Percentiles rank a stretch among this genome's conserved stretches.
These are phyloP conservation scores for Alternaria conjuncta DNA, from an alignment of 2,329 filamentous ascomycete genomes.

Conservation along the genomic window DNA sequence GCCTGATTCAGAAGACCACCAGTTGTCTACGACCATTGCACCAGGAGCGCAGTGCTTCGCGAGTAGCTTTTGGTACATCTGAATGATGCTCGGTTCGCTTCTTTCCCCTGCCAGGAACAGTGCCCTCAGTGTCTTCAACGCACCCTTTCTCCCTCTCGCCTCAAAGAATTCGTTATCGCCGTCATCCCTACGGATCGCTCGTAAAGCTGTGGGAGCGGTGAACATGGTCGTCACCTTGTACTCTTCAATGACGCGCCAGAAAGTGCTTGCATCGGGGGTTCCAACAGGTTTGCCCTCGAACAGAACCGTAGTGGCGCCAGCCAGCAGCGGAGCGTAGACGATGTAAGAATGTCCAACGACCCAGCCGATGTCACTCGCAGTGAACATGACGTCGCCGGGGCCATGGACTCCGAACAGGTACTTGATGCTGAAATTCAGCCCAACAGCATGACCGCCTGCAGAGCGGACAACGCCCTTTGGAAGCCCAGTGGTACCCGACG, in stretches of 20 bases:
- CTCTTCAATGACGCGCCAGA: conserved; percentile 86
- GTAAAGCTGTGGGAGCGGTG: conserved; percentile 85
- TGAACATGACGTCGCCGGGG: conserved; percentile 82
- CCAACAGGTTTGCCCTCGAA: conserved; percentile 96
- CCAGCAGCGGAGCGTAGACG: conserved; percentile 83
- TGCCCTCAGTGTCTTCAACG: conserved; percentile 72
- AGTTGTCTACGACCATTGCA: conserved; percentile 72
- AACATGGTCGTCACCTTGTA: conserved; percentile 81
- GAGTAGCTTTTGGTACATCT: conserved; percentile 79
- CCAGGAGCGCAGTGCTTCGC: conserved; percentile 67
- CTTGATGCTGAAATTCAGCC: conserved; percentile 79
- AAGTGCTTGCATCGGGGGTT: conserved; percentile 83
- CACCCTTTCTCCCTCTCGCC: conserved; percentile 68
- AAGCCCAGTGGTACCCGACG: conserved; percentile 78
- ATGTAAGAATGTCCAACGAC: conserved; percentile 80
- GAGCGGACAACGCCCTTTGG: conserved; percentile 86
- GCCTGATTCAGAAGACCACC: conserved; percentile 76
- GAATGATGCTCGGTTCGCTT: conserved; percentile 84
- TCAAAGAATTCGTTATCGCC: conserved; percentile 72
- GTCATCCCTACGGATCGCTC: conserved; percentile 87
- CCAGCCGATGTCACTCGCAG: conserved; percentile 90
- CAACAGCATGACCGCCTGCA: conserved; percentile 86
- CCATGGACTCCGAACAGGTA: conserved; percentile 84
- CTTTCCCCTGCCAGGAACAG: conserved; percentile 89
- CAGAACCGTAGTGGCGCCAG: conserved; percentile 83